Conservation (phyloP, 768 basidiomycete genomes). For the Podaxis mareebaensis region DNA sequence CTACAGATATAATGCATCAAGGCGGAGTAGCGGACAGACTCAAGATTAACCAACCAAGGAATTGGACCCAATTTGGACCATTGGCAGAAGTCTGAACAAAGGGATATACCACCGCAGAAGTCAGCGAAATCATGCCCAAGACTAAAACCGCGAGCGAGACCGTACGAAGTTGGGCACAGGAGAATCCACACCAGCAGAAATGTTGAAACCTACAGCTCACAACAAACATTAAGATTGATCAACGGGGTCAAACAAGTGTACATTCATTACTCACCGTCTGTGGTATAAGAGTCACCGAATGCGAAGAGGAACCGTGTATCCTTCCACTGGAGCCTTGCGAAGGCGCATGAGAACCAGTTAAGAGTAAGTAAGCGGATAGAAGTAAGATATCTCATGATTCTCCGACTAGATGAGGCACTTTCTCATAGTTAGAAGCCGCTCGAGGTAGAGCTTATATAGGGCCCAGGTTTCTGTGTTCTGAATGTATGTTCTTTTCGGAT, state of each 20-base stretch:
- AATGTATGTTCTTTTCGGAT: too few species aligned
- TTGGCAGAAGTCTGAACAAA: conserved; percentile 52
- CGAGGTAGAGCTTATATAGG: too few species aligned
- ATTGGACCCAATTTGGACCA: conserved; percentile 64
- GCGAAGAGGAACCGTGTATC: conserved; percentile 56
- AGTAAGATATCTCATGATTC: neutral
- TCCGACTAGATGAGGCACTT: neutral
- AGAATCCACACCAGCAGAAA: conserved; percentile 55
- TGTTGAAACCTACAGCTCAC: conserved; percentile 47
- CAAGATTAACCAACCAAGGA: conserved; percentile 40
- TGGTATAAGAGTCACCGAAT: conserved; percentile 67
- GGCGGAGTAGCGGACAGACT: neutral
- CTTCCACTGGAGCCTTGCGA: conserved; percentile 46
- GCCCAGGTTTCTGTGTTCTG: too few species aligned
- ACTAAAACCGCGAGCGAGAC: neutral
- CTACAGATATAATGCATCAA: conserved; percentile 25
- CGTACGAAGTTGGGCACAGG: conserved; percentile 52
- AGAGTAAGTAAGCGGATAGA: neutral
- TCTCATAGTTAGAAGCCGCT: too few species aligned
- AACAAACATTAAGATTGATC: neutral
- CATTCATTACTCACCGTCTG: conserved; percentile 34
- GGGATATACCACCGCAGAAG: neutral
- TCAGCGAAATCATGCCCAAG: neutral
- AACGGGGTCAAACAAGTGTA: neutral
- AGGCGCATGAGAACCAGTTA: conserved; percentile 5